A percentile compares a stretch with the other conserved stretches of the same genome.
phyloP scores from a whole-genome alignment of 2,329 filamentous ascomycete species.

The Penicillium digitatum region DNA sequence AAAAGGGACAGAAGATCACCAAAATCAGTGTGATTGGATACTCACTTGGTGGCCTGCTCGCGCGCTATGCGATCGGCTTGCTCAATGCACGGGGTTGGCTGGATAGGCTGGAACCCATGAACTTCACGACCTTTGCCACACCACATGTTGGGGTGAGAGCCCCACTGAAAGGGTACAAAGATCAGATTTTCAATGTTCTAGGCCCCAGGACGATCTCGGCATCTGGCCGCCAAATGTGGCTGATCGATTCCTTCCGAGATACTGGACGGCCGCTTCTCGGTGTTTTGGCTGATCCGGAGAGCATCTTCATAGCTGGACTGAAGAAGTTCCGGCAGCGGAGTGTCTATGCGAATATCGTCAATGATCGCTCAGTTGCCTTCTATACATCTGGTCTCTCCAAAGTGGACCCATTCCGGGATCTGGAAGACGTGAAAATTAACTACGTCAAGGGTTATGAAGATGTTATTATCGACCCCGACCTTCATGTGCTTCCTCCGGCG shows the following conservation, averaged over 20 bases:
- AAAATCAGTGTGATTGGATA: slow-evolving; percentile 88
- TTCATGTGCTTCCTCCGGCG: slow-evolving; percentile 30
- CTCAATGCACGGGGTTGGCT: slow-evolving; percentile 77
- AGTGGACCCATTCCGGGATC: slow-evolving; percentile 70
- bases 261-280: slow-evolving; percentile 76
- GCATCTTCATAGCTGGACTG: slow-evolving; percentile 79
- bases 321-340: slow-evolving; percentile 70
- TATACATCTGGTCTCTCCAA: slow-evolving; percentile 77
- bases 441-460: slow-evolving; percentile 70
- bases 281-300: slow-evolving; percentile 75
- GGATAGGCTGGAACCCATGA: slow-evolving; percentile 76
- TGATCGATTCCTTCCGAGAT: slow-evolving; percentile 77
- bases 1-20: slow-evolving; percentile 64
- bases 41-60: slow-evolving; percentile 80
- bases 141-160: slow-evolving; percentile 75
- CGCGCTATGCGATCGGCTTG: slow-evolving; percentile 80
- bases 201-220: slow-evolving; percentile 75
- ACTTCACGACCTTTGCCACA: slow-evolving; percentile 89
- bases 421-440: slow-evolving; percentile 65
- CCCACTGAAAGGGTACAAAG: slow-evolving; percentile 62
- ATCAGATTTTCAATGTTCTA: slow-evolving; percentile 74
- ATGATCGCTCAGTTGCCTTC: slow-evolving; percentile 76
- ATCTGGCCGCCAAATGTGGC: slow-evolving; percentile 83
- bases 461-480: slow-evolving; percentile 63
- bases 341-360: slow-evolving; percentile 81